Base-by-base conservation (phyloP, 345 rosid genomes). In the Populus simonii region DNA sequence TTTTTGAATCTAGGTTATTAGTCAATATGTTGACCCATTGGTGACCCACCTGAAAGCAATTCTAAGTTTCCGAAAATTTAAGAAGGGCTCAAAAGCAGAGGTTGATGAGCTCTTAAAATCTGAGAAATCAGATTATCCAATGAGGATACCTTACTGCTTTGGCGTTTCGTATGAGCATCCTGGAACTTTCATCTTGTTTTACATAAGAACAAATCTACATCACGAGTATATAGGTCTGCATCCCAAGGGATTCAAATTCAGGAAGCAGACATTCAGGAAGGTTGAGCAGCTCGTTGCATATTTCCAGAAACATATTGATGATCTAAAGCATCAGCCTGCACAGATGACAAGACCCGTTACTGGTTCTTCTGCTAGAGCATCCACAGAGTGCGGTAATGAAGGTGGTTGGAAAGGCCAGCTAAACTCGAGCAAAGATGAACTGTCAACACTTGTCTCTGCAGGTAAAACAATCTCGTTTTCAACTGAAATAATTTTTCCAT, bases 131-230 rank as follows among this genome's bases (percentile, higher is more conserved):
- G 49, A 66, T 18, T 11, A 45, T 38, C 78, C 78, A 9, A 68
- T 33, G 71, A 66, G 78, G 72, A 75, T 68, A 18, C 65, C n/a
- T 49, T 75, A 75, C 49, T 75, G 78, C 17, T 49, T 75, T 53
- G 65, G 72, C 31, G 10, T 68, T 51, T 67, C 72, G 22, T 53
- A 67, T 35, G 49, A 75, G 72, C 78, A 75, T 49, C 78, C 78
- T 47, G 78, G 78, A 17, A 67, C 63, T 68, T 75, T 75, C 35
- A 25, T 75, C 17, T 51, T 66, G 62, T 75, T 72, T 47, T 75
- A 66, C 47, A 66, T 75, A 7, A 75, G 72, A 75, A 75, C 78
- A 68, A 75, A 75, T 69, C 59, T 49, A n/a, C 72, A n/a, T 33
- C 78, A 75, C 33, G 78, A 75, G 33, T 75, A 31, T 67, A 49